A percentile compares a stretch with the other conserved stretches of the same genome.
These are phyloP conservation scores for Blastobotrys capitulatus DNA, from an alignment of 1,139 yeast species.

Conservation along the genomic window DNA sequence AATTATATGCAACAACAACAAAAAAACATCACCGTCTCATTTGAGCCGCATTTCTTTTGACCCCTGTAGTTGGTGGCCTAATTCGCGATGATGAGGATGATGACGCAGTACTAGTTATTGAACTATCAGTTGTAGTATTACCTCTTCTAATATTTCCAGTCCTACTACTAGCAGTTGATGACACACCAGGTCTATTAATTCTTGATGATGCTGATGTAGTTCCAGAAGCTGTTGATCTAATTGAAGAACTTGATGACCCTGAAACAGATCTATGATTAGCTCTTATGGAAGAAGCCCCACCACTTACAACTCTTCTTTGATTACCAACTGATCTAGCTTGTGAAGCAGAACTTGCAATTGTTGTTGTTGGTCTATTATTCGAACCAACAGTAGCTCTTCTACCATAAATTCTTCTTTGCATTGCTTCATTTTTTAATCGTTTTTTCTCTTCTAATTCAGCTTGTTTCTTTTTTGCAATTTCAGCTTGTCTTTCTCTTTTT, in stretches of 20 bases:
- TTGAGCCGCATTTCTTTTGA: constrained; percentile 8
- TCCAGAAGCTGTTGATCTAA: neutral
- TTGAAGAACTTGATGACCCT: neutral
- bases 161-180: neutral
- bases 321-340: neutral
- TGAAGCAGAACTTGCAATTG: neutral
- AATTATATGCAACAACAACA: too few relatives aligned
- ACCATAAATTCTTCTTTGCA: constrained; percentile 24
- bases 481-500: constrained; percentile 18
- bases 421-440: constrained; percentile 18
- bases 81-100: constrained; percentile 9
- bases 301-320: neutral
- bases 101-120: too few relatives aligned
- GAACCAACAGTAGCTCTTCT: constrained; percentile 11
- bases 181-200: neutral
- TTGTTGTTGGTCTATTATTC: neutral
- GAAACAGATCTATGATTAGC: neutral
- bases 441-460: constrained; percentile 18
- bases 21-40: neutral
- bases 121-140: neutral
- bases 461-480: constrained; percentile 16
- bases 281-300: neutral
- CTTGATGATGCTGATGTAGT: neutral
- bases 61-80: constrained; percentile 13
- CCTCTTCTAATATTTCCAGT: neutral